Base-by-base conservation (phyloP, 495 filamentous ascomycete species). In the Penicillium cataractarum region DNA sequence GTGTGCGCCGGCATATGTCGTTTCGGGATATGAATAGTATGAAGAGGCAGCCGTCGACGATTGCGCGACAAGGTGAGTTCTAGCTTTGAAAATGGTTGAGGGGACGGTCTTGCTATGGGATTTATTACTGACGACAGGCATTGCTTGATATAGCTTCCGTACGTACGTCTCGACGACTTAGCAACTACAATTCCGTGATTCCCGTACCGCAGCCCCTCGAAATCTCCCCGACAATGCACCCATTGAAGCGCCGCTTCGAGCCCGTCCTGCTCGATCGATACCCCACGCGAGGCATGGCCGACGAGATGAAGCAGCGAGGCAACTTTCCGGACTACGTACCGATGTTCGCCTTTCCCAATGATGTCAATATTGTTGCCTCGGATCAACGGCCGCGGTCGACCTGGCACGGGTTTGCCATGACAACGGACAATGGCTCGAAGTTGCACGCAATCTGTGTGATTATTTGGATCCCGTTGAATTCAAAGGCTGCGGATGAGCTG, bases 401-500 rank as follows among this genome's bases (percentile, higher is more conserved):
- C 22, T 99, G 95, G 95, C 95, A 99, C 80, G 95, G 95, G 44
- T 99, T 98, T 73, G 92, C 91, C 60, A 98, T 99, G 95, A 99
- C 95, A 4, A 91, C 89, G 44, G 89, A 89, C 35, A 95, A 98
- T 71, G 93, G 91, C 64, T 90, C 92, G 42, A 93, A 92, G 67
- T 82, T 98, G 21, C 93, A 99, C 70, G 95, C 92, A 29, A 91
- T 98, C 61, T 93, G 90, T 65, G 82, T 97, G 58, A 95, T 92
- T 55, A 84, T 97, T 31, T 99, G 95, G 95, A 89, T 93, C 56
- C 93, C 95, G 2, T 77, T 99, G 48, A 91, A 92, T 65, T 81
- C 84, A 13, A 83, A 87, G 62, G 89, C 94, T 1, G 92, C 95
- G 6, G 93, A 91, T 60, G 87, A 94, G 63, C 83, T 99, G 9